A percentile compares a stretch with the other conserved stretches of the same genome.
These are phyloP conservation scores for Ustilago trichophora DNA, from an alignment of 1,284 basidiomycete genomes.

Conservation along the genomic window DNA sequence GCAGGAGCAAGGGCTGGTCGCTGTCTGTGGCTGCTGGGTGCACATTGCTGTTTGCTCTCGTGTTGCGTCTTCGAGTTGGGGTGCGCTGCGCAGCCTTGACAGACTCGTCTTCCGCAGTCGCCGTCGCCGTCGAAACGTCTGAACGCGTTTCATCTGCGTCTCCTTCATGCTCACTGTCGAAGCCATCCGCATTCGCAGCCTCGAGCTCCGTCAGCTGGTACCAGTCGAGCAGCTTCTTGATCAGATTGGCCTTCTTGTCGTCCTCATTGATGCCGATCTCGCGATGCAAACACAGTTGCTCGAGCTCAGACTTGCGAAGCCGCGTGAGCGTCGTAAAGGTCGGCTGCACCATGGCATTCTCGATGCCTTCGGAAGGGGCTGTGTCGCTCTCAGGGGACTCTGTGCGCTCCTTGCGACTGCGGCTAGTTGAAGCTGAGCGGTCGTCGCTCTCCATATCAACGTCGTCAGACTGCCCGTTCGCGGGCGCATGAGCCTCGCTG, in stretches of 20 bases:
- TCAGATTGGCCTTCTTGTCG: constrained; percentile 52
- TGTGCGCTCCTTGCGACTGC: neutral
- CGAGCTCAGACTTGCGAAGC: constrained; percentile 45
- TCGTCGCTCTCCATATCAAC: constrained; percentile 42
- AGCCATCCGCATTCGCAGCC: constrained; percentile 1
- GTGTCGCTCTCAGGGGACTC: constrained; percentile 17
- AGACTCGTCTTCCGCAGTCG: constrained; percentile 15
- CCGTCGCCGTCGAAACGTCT: constrained; percentile 19
- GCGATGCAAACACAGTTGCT: constrained; percentile 37
- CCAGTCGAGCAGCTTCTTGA: constrained; percentile 47
- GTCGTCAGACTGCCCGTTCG: constrained; percentile 16
- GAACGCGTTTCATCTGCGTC: constrained; percentile 15
- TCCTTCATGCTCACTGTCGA: neutral
- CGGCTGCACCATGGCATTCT: constrained; percentile 41
- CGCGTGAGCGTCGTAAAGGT: constrained; percentile 29
- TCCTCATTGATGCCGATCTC: constrained; percentile 24
- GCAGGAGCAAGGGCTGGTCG: constrained; percentile 49
- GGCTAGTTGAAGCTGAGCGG: neutral
- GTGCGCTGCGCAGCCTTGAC: constrained; percentile 14
- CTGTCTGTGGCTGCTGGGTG: constrained; percentile 22
- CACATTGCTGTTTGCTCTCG: constrained; percentile 9
- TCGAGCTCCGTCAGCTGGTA: constrained; percentile 12
- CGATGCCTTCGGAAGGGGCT: constrained; percentile 14
- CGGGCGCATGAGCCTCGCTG: neutral
- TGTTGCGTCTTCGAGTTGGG: constrained; percentile 28